Conservation (phyloP, 2,329 filamentous ascomycete genomes). For the Coniochaeta sp. region DNA sequence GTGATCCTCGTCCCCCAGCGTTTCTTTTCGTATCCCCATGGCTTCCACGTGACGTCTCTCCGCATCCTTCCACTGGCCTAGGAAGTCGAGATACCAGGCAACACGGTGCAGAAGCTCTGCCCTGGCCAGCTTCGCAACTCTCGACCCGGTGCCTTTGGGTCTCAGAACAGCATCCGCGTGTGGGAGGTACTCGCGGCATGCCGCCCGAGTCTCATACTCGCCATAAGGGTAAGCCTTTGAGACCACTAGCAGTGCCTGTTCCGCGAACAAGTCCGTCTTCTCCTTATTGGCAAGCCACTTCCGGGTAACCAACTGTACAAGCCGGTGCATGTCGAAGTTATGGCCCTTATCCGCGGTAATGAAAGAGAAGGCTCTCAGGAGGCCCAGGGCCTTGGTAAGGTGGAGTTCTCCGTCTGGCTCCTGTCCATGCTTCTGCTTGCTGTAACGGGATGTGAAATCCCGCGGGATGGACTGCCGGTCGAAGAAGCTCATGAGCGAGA, state of each 20-base stretch:
- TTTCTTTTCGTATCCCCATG: neutral
- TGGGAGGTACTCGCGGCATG: conserved; percentile 15
- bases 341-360: conserved; percentile 9
- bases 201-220: conserved; percentile 5
- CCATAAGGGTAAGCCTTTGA: conserved; percentile 14
- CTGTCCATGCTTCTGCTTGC: neutral
- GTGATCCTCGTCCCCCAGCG: conserved; percentile 2
- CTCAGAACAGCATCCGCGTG: conserved; percentile 16
- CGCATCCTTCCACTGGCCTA: conserved; percentile 9
- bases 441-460: conserved; percentile 13
- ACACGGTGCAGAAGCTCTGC: neutral
- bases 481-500: conserved; percentile 24
- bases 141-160: conserved; percentile 3
- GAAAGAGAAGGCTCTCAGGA: conserved; percentile 23
- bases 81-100: neutral
- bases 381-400: conserved; percentile 12
- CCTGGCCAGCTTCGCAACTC: conserved; percentile 6
- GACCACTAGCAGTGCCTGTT: conserved; percentile 14
- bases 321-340: conserved; percentile 22
- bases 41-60: conserved; percentile 2
- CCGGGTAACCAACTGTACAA: conserved; percentile 24
- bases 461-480: conserved; percentile 21
- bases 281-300: conserved; percentile 18
- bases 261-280: conserved; percentile 6
- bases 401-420: neutral